Evolutionary conservation across 805 yeast species (phyloP), one percentile per base, ranked within the genome.

Genomic region (Candida broadrunensis): DNA sequence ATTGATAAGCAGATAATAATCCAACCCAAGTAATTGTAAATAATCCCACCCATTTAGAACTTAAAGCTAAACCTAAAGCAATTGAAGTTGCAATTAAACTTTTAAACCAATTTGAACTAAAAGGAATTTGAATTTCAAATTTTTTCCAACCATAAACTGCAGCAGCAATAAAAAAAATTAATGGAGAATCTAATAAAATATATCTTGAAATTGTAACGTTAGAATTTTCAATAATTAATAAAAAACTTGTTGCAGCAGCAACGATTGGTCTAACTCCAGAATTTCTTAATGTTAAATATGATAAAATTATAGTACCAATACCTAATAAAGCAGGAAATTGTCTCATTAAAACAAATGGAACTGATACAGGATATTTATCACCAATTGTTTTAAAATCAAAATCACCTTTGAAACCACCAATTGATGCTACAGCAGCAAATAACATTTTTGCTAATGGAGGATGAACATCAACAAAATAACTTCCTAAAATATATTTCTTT

Each of bases 1-100:
- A 53, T 52, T 81, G 84, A 58, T 75, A 67, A 14, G 75, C 58
- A 54, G 85, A 83, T 43, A 75, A 59, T 2, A 73, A 38, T 38
- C 93, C 95, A 44, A 81, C 75, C 91, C 91, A 86, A 3, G 84
- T 84, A 42, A 86, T 58, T 15, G 95, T 86, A 65, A 85, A 85
- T 30, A 85, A 64, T 46, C 95, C 95, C 35, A 85, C 93, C 93
- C 93, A 85, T 62, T 86, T 86, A 24, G 90, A 79, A 18, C 85
- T 77, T 16, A 81, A 64, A 3, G 93, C 85, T 43, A 85, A 67
- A 39, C 93, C 95, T 43, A 85, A 64, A n/a, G 81, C 80, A 39
- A 82, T 58, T 50, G 85, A 86, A 33, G 87, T 73, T n/a, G 81
- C 72, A 21, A 80, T 20, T 49, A 86, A 62, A n/a, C 80, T 63